Conservation (phyloP, 2,329 filamentous ascomycete genomes). For the Ceratocystis lukuohia region DNA sequence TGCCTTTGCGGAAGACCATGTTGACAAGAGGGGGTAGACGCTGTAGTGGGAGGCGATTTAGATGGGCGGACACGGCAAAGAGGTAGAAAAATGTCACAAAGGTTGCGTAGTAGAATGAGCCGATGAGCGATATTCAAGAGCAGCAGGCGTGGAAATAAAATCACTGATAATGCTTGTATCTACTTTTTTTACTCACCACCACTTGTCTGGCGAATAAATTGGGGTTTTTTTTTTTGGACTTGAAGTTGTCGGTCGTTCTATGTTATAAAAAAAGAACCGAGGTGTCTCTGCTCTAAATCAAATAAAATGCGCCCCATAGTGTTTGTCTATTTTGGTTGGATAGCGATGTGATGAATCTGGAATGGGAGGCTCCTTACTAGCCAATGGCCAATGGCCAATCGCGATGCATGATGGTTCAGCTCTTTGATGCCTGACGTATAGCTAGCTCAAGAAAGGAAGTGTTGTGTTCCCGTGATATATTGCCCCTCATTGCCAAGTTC, state of each 20-base stretch:
- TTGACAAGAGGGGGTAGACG: not conserved
- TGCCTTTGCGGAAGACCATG: conserved; percentile 17
- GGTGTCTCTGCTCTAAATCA: not conserved
- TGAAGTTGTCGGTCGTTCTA: not conserved
- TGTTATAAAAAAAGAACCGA: not conserved
- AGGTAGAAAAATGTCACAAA: not conserved
- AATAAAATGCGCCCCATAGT: not conserved
- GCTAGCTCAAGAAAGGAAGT: not conserved
- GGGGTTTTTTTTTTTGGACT: too few species aligned
- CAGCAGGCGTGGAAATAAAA: not conserved
- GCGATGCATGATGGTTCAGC: not conserved
- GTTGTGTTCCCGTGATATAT: not conserved
- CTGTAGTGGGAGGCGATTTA: not conserved
- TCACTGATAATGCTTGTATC: not conserved
- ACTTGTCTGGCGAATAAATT: too few species aligned
- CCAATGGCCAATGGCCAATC: not conserved
- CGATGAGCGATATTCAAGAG: not conserved
- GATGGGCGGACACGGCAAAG: not conserved
- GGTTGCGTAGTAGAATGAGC: not conserved
- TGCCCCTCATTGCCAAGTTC: not conserved
- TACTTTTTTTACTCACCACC: not conserved
- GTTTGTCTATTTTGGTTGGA: not conserved
- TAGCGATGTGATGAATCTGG: conserved; percentile 2
- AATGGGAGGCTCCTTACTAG: not conserved
- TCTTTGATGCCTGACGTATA: not conserved